A percentile compares a stretch with the other conserved stretches of the same genome.
phyloP scores from a whole-genome alignment of 2,329 filamentous ascomycete species.

The Stenocarpella maydis region DNA sequence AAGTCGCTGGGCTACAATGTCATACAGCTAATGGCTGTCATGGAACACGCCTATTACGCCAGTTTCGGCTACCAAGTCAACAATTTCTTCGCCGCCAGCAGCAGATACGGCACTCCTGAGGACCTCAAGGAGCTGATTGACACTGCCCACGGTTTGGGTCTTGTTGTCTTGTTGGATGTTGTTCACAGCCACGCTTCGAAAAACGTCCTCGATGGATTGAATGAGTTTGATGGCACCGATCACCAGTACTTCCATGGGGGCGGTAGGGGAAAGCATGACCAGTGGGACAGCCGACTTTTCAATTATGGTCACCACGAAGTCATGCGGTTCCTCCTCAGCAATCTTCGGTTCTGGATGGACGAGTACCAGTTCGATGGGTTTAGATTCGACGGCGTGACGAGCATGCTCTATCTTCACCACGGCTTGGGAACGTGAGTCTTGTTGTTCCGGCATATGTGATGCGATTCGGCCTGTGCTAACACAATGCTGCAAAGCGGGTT shows the following conservation, averaged over 20 bases:
- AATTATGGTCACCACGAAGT: slow-evolving; percentile 98
- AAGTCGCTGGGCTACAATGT: slow-evolving; percentile 92
- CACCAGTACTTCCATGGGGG: slow-evolving; percentile 96
- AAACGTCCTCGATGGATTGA: slow-evolving; percentile 93
- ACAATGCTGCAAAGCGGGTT: slow-evolving; percentile 72
- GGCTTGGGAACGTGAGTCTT: slow-evolving; percentile 89
- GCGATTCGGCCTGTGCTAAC: slow-evolving; percentile 39
- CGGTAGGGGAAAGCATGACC: slow-evolving; percentile 82
- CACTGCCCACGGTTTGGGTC: slow-evolving; percentile 88
- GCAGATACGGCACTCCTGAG: slow-evolving; percentile 91
- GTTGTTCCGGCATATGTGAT: background rate
- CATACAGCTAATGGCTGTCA: slow-evolving; percentile 98
- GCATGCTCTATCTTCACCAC: slow-evolving; percentile 96
- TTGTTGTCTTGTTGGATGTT: slow-evolving; percentile 91
- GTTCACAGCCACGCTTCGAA: slow-evolving; percentile 98
- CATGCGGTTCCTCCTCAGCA: slow-evolving; percentile 92
- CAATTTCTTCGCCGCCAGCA: slow-evolving; percentile 97
- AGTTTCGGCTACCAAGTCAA: slow-evolving; percentile 99
- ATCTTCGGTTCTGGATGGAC: slow-evolving; percentile 98
- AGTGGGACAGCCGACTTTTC: slow-evolving; percentile 97
- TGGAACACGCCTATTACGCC: slow-evolving; percentile 99
- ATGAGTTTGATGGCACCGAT: slow-evolving; percentile 94
- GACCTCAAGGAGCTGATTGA: slow-evolving; percentile 97
- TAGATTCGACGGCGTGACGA: slow-evolving; percentile 96
- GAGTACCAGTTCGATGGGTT: slow-evolving; percentile 97